Evolutionary conservation across 495 filamentous ascomycete genomes (phyloP), one percentile per base, ranked within the genome.

Genomic region (Podospora bellae-mahoneyi): DNA sequence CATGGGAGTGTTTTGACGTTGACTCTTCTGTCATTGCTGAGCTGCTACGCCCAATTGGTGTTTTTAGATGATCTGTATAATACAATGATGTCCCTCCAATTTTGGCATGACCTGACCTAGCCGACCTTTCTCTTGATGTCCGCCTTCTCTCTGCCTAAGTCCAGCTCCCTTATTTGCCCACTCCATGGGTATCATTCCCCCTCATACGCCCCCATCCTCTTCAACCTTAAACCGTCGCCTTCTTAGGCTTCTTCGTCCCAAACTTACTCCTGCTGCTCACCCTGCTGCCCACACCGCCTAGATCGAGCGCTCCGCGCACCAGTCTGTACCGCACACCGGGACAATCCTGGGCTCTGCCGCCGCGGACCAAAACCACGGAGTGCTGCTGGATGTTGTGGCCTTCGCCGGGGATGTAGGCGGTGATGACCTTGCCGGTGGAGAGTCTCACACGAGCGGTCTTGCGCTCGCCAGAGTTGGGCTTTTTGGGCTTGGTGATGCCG

Each of bases 351-450:
- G 86, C 87, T 72, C 95, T 82, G 18, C 95, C 95, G 60, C 95
- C 95, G 67, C 95, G 85, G 15, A 98, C 93, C 68, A 97, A 82
- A 63, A 99, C 95, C 39, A 99, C 95, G 76, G 90, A 93, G 84
- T 99, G 95, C 86, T 98, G 95, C 84, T 97, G 94, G 70, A 97
- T 92, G 83, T 98, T 99, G 82, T 99, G 95, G 39, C 95, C 94
- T 87, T 98, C 92, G 71, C 95, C 96, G 20, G 92, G 92, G 73
- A 99, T 99, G 84, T 96, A 97, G 66, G 88, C 89, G 65, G 90
- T 96, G 68, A 99, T 84, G 65, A 93, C 84, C 76, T 89, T 91
- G 71, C 95, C 96, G 73, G 86, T 92, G 71, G 92, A 95, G 79
- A 99, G 82, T 68, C 93, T 80, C 18, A 99, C 89, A 78, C 93